Evolutionary conservation across 1,284 basidiomycete genomes (phyloP).

Genomic region (Ustilago trichophora): DNA sequence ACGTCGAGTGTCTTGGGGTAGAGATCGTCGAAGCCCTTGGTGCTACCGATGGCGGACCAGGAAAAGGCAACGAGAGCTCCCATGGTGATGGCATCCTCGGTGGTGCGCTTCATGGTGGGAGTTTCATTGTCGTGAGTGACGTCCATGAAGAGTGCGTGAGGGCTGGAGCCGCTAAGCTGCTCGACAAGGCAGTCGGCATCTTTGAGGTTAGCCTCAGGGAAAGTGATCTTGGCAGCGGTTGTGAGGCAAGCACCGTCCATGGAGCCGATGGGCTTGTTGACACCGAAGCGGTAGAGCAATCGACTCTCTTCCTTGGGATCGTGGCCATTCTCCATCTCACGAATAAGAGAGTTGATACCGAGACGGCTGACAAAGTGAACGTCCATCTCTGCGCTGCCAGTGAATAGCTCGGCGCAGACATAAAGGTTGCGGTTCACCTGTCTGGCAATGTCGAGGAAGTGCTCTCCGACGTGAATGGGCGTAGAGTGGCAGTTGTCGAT

Average conservation of each 20-base stretch:
- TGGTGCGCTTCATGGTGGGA: constrained; percentile 57
- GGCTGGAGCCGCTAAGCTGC: constrained; percentile 53
- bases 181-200: constrained; percentile 41
- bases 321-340: constrained; percentile 63
- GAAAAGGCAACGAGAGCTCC: constrained; percentile 60
- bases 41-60: constrained; percentile 61
- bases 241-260: constrained; percentile 58
- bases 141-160: constrained; percentile 64
- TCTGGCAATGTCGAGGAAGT: constrained; percentile 89
- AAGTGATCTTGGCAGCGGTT: constrained; percentile 70
- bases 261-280: constrained; percentile 62
- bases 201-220: constrained; percentile 41
- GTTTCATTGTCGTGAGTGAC: constrained; percentile 64
- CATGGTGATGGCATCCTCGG: constrained; percentile 62
- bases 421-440: constrained; percentile 89
- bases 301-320: constrained; percentile 62
- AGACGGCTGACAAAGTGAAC: constrained; percentile 60
- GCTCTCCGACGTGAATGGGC: constrained; percentile 88
- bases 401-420: constrained; percentile 95
- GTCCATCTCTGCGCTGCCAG: constrained; percentile 87
- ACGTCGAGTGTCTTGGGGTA: constrained; percentile 59
- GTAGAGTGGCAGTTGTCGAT: constrained; percentile 99
- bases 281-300: constrained; percentile 59
- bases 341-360: constrained; percentile 60
- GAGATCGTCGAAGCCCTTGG: constrained; percentile 60